Evolutionary conservation across 208 protist species (phyloP).

Genomic region (Leishmania turanica): DNA sequence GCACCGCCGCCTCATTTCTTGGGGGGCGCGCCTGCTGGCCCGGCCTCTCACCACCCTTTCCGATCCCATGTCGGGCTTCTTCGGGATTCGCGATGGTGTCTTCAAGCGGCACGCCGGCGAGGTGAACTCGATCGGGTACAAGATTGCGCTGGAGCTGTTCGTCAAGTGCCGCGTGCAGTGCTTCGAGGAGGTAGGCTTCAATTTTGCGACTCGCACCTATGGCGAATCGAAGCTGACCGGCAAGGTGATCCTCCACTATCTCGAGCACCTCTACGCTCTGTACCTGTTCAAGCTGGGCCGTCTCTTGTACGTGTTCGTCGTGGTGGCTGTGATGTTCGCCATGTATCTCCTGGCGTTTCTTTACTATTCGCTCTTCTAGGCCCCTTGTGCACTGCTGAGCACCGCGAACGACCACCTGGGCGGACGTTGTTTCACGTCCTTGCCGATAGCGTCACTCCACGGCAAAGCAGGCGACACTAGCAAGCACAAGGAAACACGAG

Average conservation of each 20-base stretch:
- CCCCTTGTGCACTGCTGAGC: neutral
- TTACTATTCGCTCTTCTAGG: slow-evolving; percentile 7
- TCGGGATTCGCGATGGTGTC: slow-evolving; percentile 71
- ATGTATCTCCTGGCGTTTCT: slow-evolving; percentile 18
- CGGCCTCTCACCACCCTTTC: slow-evolving; percentile 86
- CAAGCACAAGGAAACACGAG: neutral
- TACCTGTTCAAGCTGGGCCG: slow-evolving; percentile 72
- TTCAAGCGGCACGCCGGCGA: slow-evolving; percentile 47
- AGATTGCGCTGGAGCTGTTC: slow-evolving; percentile 93
- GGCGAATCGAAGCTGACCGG: slow-evolving; percentile 91
- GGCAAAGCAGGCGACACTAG: neutral
- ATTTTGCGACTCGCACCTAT: slow-evolving; percentile 75
- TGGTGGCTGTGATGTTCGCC: slow-evolving; percentile 17
- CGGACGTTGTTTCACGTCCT: neutral
- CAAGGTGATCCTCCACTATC: slow-evolving; percentile 88
- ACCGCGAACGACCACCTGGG: neutral
- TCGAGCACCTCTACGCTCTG: slow-evolving; percentile 75
- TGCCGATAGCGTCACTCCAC: neutral
- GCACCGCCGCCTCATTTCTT: slow-evolving; percentile 89
- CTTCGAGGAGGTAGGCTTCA: slow-evolving; percentile 83
- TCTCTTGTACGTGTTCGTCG: slow-evolving; percentile 41
- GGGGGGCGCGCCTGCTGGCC: slow-evolving; percentile 80
- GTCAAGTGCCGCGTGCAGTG: slow-evolving; percentile 82
- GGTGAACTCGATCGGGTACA: slow-evolving; percentile 92
- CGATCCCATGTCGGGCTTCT: slow-evolving; percentile 95